Percentiles rank a stretch among this genome's conserved stretches.
Conservation (phyloP, 2,329 filamentous ascomycete species). For the Podosphaera leucotricha region DNA sequence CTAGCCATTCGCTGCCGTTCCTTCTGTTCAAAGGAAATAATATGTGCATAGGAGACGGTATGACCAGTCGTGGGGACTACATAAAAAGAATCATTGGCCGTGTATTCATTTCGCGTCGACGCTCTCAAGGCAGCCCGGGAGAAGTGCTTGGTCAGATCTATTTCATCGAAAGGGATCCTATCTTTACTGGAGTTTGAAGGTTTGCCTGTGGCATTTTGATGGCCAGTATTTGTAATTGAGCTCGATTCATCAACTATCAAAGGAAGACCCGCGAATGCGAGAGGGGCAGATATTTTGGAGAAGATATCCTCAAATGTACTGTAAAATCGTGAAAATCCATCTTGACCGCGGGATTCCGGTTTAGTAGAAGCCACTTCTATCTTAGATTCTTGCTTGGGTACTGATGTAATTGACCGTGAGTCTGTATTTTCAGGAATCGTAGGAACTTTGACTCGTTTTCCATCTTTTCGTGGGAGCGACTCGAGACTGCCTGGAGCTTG, state of each 20-base stretch:
- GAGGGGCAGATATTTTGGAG: slow-evolving; percentile 65
- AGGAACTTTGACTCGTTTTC: slow-evolving; percentile 27
- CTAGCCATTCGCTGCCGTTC: slow-evolving; percentile 35
- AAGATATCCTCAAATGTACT: slow-evolving; percentile 75
- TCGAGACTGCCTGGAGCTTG: slow-evolving; percentile 49
- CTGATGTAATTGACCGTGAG: slow-evolving; percentile 14
- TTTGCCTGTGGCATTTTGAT: slow-evolving; percentile 15
- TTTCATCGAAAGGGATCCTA: slow-evolving; percentile 24
- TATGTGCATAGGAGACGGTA: slow-evolving; percentile 80
- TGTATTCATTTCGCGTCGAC: slow-evolving; percentile 43
- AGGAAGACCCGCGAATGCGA: slow-evolving; percentile 83
- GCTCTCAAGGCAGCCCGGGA: slow-evolving; percentile 67
- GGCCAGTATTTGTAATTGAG: slow-evolving; percentile 15
- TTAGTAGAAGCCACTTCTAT: slow-evolving; percentile 12
- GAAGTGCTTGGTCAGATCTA: slow-evolving; percentile 64
- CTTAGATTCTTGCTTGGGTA: slow-evolving; percentile 18
- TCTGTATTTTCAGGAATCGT: slow-evolving; percentile 24
- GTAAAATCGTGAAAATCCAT: slow-evolving; percentile 79
- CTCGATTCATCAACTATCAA: slow-evolving; percentile 27
- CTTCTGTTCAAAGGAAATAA: slow-evolving; percentile 47
- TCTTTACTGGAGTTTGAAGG: slow-evolving; percentile 6
- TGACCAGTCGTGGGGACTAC: slow-evolving; percentile 81
- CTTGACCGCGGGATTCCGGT: slow-evolving; percentile 25
- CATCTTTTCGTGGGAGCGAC: slow-evolving; percentile 26
- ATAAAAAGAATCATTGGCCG: slow-evolving; percentile 60